A percentile compares a stretch with the other conserved stretches of the same genome.
These are phyloP conservation scores for Candolleomyces eurysporus DNA, from an alignment of 768 basidiomycete genomes.

Conservation along the genomic window DNA sequence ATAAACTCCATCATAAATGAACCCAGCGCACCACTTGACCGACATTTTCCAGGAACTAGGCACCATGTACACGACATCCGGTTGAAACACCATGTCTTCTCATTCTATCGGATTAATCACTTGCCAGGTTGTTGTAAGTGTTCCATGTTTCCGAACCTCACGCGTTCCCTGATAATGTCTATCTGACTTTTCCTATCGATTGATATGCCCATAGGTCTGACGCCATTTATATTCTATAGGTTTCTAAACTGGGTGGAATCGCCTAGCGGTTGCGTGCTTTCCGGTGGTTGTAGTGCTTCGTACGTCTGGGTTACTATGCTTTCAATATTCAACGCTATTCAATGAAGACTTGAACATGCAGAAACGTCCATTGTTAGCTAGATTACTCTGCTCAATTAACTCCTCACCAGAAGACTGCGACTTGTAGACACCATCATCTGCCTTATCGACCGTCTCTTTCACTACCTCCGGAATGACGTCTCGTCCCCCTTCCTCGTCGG, in stretches of 20 bases:
- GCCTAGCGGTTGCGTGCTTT: background rate
- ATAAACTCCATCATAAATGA: slow-evolving; percentile 9
- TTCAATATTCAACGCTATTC: too few relatives aligned
- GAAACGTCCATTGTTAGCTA: background rate
- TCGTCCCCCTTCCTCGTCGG: background rate
- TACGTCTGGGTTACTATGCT: too few relatives aligned
- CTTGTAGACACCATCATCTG: background rate
- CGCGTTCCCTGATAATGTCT: background rate
- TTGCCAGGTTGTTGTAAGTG: background rate
- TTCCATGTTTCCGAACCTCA: background rate
- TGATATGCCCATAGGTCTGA: background rate
- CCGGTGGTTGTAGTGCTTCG: background rate
- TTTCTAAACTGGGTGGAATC: background rate
- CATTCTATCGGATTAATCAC: slow-evolving; percentile 1
- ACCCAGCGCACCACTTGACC: background rate
- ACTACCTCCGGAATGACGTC: background rate
- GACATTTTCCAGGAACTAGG: background rate
- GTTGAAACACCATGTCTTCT: background rate
- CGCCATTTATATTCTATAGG: background rate
- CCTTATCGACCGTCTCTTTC: background rate
- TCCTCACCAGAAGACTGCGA: background rate
- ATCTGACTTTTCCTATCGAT: slow-evolving; percentile 2
- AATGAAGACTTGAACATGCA: background rate
- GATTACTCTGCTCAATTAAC: background rate
- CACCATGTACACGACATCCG: background rate